A percentile compares a stretch with the other conserved stretches of the same genome.
Conservation (phyloP, 176 grass and related monocot genomes). For the Musa beccarii region DNA sequence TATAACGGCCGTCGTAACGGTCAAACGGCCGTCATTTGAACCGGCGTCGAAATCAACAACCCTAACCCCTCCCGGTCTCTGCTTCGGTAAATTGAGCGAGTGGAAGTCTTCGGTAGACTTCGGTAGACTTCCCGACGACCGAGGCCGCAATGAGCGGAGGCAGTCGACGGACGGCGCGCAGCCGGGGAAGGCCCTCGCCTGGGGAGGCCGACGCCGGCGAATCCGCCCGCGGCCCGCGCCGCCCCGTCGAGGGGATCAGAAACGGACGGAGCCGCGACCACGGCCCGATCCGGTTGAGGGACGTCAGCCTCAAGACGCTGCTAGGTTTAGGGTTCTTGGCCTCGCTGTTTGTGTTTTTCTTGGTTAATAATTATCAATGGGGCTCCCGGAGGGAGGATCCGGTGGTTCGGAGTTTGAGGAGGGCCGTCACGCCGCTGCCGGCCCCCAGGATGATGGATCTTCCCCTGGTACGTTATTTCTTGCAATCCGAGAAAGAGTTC, state of each 20-base stretch:
- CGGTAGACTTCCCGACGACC: too few species aligned
- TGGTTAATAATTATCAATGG: conserved; percentile 32
- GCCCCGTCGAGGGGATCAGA: conserved; percentile 17
- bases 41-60: not conserved
- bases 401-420: conserved; percentile 40
- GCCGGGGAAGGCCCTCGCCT: conserved; percentile 12
- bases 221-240: conserved; percentile 3
- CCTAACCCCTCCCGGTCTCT: not conserved
- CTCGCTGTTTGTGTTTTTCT: conserved; percentile 22
- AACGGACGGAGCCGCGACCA: conserved; percentile 26
- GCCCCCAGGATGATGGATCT: conserved; percentile 90
- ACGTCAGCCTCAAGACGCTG: conserved; percentile 38
- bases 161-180: conserved; percentile 29
- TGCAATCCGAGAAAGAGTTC: conserved; percentile 1
- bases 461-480: conserved; percentile 42
- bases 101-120: too few species aligned
- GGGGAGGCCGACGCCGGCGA: conserved; percentile 20
- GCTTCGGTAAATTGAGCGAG: not conserved
- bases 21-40: not conserved
- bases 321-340: conserved; percentile 23
- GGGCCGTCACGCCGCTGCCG: conserved; percentile 57
- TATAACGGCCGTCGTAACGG: not conserved
- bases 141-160: conserved; percentile 14
- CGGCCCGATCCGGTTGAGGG: conserved; percentile 47
- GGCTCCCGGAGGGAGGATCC: conserved; percentile 20